Evolutionary conservation across 345 rosid genomes (phyloP), one percentile per base, ranked within the genome.

Genomic region (Citrus cavaleriei): DNA sequence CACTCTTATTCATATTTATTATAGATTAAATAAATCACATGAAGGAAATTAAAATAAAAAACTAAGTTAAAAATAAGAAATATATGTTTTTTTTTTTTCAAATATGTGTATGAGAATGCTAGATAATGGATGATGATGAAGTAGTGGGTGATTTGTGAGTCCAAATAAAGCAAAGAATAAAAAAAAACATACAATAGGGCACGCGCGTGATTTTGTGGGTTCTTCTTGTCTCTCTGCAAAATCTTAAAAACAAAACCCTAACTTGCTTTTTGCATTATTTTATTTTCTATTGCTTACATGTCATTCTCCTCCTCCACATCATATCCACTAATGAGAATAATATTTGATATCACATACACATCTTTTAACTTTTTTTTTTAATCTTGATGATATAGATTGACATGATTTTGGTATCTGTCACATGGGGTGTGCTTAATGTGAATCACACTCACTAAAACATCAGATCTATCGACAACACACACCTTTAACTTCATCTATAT

Each of bases 221-320:
- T 76, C 72, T 66, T 49, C 79, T 76, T 14, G 65, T 76, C 72
- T 55, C 65, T 35, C 16, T 24, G 55, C 37, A 63, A 64, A 55
- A 76, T 76, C 79, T 76, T 24, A 49, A 19, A 32, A 64, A 64
- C 5, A 21, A 63, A 51, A 10, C 61, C 49, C 34, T 38, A 42
- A 10, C 9, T n/a, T 32, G 28, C 64, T 34, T 57, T 58, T 19
- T 22, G 35, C 13, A 6, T 6, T 66, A 8, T 34, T 72, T 57
- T 34, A 10, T n/a, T 57, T 57, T 58, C 14, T 24, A 58, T 57
- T 63, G 64, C 64, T 59, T 63, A 71, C 65, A 78, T 61, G 79
- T 66, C 73, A 66, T 66, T 54, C 72, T 66, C 64, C 62, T 32
- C 54, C 69, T 78, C 80, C 73, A 76, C 79, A 37, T 76, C 79